phyloP scores from a whole-genome alignment of 768 basidiomycete genomes.

The Tylopilus felleus region DNA sequence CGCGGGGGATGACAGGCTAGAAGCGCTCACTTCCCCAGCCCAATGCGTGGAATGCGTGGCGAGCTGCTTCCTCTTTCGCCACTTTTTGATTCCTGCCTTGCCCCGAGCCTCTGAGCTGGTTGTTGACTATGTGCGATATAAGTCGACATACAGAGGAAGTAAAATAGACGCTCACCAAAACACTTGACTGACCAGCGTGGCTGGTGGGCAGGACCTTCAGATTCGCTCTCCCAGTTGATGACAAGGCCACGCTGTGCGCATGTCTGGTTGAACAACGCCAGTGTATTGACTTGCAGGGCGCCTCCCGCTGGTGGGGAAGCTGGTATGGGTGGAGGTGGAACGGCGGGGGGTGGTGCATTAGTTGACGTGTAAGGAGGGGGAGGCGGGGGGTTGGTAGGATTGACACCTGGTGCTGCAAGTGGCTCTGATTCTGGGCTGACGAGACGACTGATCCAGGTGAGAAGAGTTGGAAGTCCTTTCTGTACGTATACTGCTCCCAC shows the following conservation, averaged over 20 bases:
- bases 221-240: conserved; percentile 47
- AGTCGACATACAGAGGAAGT: background rate
- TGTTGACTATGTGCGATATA: conserved; percentile 43
- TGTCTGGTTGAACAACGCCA: conserved; percentile 53
- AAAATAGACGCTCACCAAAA: conserved; percentile 38
- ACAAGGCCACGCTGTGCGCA: conserved; percentile 43
- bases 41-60: conserved; percentile 49
- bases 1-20: background rate
- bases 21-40: conserved; percentile 45
- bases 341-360: conserved; percentile 14
- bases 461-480: conserved; percentile 46
- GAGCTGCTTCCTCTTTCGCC: conserved; percentile 70
- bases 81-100: conserved; percentile 56
- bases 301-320: conserved; percentile 14
- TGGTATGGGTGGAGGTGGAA: conserved; percentile 24
- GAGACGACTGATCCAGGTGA: conserved; percentile 57
- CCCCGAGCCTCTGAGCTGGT: conserved; percentile 46
- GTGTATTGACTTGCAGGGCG: conserved; percentile 32
- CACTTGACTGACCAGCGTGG: conserved; percentile 59
- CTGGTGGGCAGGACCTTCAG: conserved; percentile 49
- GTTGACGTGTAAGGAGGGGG: conserved; percentile 25
- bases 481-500: conserved; percentile 65
- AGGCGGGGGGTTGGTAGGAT: conserved; percentile 9
- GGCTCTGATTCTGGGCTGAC: conserved; percentile 45
- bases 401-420: conserved; percentile 17